Conservation (phyloP, 805 yeast genomes). For the Candida manassasensis region DNA sequence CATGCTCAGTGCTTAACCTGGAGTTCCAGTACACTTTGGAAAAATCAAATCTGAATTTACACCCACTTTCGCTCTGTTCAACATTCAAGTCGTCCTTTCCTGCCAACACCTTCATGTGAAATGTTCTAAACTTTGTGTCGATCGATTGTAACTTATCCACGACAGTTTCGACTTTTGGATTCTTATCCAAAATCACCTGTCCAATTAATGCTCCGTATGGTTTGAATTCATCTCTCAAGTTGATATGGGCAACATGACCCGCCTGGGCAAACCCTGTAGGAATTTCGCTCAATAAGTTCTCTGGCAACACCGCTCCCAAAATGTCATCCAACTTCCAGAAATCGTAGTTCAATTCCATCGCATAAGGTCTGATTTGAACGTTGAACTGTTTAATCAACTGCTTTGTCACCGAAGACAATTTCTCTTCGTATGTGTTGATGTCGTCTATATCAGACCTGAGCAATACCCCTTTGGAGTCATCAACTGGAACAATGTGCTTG, state of each 20-base stretch:
- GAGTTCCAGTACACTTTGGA: conserved; percentile 97
- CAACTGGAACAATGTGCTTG: conserved; percentile 54
- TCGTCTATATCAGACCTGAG: conserved; percentile 41
- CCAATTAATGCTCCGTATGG: conserved; percentile 83
- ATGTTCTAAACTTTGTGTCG: conserved; percentile 84
- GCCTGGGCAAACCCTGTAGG: conserved; percentile 92
- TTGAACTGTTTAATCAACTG: conserved; percentile 44
- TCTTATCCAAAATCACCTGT: conserved; percentile 84
- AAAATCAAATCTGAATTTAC: conserved; percentile 83
- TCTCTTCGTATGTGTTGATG: conserved; percentile 23
- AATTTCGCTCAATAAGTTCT: conserved; percentile 57
- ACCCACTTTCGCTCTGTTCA: conserved; percentile 82
- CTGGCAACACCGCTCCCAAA: conserved; percentile 72
- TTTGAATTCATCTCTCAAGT: conserved; percentile 76
- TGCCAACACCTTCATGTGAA: conserved; percentile 89
- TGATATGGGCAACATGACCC: conserved; percentile 94
- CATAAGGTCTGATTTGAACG: conserved; percentile 48
- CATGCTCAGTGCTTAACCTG: conserved; percentile 90
- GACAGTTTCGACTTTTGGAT: conserved; percentile 75
- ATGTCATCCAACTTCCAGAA: conserved; percentile 92
- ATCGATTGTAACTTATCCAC: conserved; percentile 89
- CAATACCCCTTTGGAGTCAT: conserved; percentile 50
- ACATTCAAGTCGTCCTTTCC: conserved; percentile 75
- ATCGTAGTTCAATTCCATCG: conserved; percentile 57
- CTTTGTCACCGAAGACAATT: conserved; percentile 39